These are phyloP conservation scores for Leishmania major DNA, from an alignment of 208 protist genomes.

Conservation along the genomic window DNA sequence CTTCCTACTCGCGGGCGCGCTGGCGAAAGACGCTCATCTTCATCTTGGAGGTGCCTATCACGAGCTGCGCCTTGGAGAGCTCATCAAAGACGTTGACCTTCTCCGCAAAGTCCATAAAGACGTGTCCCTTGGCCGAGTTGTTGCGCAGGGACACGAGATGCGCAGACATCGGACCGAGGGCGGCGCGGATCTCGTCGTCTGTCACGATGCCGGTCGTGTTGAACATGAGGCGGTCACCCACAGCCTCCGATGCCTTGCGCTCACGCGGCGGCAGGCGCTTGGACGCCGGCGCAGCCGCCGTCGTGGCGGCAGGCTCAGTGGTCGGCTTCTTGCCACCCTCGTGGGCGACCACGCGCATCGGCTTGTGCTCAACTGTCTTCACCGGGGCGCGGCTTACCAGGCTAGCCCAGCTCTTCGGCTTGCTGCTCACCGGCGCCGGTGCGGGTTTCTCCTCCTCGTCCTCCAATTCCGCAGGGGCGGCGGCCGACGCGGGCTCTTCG, in stretches of 20 bases:
- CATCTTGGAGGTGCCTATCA: conserved; percentile 54
- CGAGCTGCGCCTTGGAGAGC: conserved; percentile 44
- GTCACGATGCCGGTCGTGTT: conserved; percentile 66
- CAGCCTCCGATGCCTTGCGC: conserved; percentile 39
- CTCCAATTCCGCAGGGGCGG: conserved; percentile 17
- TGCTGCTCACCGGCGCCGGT: conserved; percentile 18
- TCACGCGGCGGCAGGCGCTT: conserved; percentile 39
- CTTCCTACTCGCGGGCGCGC: conserved; percentile 48
- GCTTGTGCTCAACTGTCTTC: conserved; percentile 42
- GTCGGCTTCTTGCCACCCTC: conserved; percentile 30
- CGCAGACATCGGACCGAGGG: conserved; percentile 54
- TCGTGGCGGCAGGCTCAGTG: conserved; percentile 23
- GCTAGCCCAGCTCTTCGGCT: conserved; percentile 74
- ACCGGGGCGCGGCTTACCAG: conserved; percentile 44
- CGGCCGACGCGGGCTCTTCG: conserved; percentile 26
- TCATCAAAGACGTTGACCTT: conserved; percentile 64
- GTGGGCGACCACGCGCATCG: conserved; percentile 48
- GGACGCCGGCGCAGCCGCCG: conserved; percentile 20
- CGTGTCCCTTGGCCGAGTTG: conserved; percentile 69
- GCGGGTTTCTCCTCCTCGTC: conserved; percentile 15
- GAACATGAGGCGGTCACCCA: conserved; percentile 88
- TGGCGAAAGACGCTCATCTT: conserved; percentile 81
- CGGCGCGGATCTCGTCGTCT: conserved; percentile 81
- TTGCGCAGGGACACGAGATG: conserved; percentile 86
- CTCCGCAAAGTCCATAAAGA: conserved; percentile 88